Percentiles rank a stretch among this genome's conserved stretches.
Conservation (phyloP, 208 protist species). For the Leishmania tarentolae region DNA sequence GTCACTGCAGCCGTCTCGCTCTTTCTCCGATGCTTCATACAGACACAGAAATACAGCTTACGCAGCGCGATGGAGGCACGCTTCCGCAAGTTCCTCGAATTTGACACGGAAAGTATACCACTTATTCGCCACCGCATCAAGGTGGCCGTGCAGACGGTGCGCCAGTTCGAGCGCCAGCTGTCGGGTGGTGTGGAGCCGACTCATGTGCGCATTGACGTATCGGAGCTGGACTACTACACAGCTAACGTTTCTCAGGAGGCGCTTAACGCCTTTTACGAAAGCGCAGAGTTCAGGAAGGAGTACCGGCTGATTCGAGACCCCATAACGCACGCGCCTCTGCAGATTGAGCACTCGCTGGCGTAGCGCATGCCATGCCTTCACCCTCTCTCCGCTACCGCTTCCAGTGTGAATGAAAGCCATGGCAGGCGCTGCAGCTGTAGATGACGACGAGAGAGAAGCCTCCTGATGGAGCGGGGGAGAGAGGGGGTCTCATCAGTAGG, state of each 20-base stretch:
- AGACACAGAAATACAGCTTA: constrained; percentile 94
- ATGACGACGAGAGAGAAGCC: background rate
- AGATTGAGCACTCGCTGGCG: constrained; percentile 77
- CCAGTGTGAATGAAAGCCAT: background rate
- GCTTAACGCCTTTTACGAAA: constrained; percentile 83
- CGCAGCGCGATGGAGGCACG: constrained; percentile 85
- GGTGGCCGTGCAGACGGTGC: constrained; percentile 75
- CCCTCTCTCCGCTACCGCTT: background rate
- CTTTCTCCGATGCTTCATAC: constrained; percentile 98
- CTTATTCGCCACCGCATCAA: constrained; percentile 90
- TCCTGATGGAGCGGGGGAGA: background rate
- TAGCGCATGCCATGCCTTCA: background rate
- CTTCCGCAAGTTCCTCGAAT: constrained; percentile 89
- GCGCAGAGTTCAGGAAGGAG: constrained; percentile 73
- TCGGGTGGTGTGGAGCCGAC: constrained; percentile 82
- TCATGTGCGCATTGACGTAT: constrained; percentile 74
- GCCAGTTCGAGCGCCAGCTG: constrained; percentile 84
- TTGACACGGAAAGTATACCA: constrained; percentile 83
- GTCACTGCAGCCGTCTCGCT: constrained; percentile 98
- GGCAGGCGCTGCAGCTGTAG: background rate
- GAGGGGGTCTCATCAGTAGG: background rate
- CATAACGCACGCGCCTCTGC: constrained; percentile 63
- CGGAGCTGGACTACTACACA: constrained; percentile 83
- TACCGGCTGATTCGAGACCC: constrained; percentile 87
- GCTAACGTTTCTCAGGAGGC: constrained; percentile 79